Percentiles rank a stretch among this genome's conserved stretches.
Conservation (phyloP, 768 basidiomycete genomes). For the Mycena amicta region DNA sequence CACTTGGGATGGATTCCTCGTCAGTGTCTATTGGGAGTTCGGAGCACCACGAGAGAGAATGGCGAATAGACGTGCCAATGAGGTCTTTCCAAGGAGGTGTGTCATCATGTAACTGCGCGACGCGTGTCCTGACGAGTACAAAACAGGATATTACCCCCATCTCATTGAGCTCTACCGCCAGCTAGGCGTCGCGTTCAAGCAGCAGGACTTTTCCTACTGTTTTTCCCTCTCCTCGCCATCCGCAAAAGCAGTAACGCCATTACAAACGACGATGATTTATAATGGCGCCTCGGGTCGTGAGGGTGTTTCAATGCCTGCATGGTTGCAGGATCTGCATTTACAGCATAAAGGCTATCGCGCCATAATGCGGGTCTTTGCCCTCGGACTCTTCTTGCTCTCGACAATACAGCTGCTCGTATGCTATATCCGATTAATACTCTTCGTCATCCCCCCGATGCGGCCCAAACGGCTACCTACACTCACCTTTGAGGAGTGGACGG, state of each 20-base stretch:
- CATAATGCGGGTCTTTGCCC: conserved; percentile 29
- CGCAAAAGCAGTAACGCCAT: conserved; percentile 14
- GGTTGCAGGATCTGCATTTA: conserved; percentile 28
- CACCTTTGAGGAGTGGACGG: conserved; percentile 55
- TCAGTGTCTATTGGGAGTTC: conserved; percentile 50
- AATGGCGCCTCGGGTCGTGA: conserved; percentile 60
- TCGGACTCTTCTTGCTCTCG: conserved; percentile 44
- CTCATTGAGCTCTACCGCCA: conserved; percentile 67
- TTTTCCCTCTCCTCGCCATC: conserved; percentile 55
- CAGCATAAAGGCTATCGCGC: conserved; percentile 24
- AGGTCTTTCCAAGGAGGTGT: conserved; percentile 73
- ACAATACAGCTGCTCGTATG: conserved; percentile 46
- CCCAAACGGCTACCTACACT: conserved; percentile 27
- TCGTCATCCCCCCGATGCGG: conserved; percentile 34
- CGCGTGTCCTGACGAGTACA: conserved; percentile 35
- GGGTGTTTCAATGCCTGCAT: conserved; percentile 56
- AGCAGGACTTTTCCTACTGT: conserved; percentile 69
- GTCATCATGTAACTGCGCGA: neutral
- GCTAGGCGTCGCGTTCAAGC: conserved; percentile 59
- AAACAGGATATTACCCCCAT: conserved; percentile 65
- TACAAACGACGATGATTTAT: conserved; percentile 58
- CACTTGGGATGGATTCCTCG: conserved; percentile 71
- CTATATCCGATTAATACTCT: conserved; percentile 34
- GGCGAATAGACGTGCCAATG: conserved; percentile 80
- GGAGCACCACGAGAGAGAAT: conserved; percentile 39